Base-by-base conservation (phyloP, 352 stramenopile species). In the Pythium vanterpoolii region DNA sequence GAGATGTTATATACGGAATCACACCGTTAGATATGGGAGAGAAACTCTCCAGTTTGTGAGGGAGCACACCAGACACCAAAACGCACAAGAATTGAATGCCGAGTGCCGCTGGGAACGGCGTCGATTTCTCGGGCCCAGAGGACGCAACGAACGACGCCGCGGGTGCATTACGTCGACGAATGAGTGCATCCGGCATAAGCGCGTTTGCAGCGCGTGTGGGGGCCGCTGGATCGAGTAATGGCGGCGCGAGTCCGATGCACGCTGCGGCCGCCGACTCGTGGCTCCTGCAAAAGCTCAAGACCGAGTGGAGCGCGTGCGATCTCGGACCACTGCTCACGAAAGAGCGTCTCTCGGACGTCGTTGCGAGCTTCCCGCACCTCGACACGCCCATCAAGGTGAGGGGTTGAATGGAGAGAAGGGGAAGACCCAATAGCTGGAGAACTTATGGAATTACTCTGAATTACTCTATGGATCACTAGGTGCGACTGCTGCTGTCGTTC, bases 251-350 rank as follows among this genome's bases (percentile, higher is more conserved):
- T 24, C 59, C 59, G 19, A 24, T 40, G 11, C 38, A 38, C 21
- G 26, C 27, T 5, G 21, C 21, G 13, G 26, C 44, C 5, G 28
- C 46, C 19, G 79, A 90, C 59, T 60, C 74, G 44, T 93, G 83
- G 83, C 68, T 93, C 51, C 67, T 86, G 61, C 80, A 87, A 59
- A 90, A 90, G 65, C 75, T 93, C 36, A 80, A 77, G 54, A 60
- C 73, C 38, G 80, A 93, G 52, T 93, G 83, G 83, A 90, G 79
- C 42, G 87, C 83, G 16, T 73, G 72, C 50, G 83, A 90, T 28
- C 73, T 93, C 6, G 83, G 83, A 8, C 57, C 58, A 24, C 67
- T 89, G 47, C 64, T 92, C 43, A 86, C 83, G 39, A 64, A 71
- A 10, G 70, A 83, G 16, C 84, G 83, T 52, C 63, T 92, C 42